Evolutionary conservation across 2,329 filamentous ascomycete species (phyloP).

Genomic region (Ceratocystis alfenasii): DNA sequence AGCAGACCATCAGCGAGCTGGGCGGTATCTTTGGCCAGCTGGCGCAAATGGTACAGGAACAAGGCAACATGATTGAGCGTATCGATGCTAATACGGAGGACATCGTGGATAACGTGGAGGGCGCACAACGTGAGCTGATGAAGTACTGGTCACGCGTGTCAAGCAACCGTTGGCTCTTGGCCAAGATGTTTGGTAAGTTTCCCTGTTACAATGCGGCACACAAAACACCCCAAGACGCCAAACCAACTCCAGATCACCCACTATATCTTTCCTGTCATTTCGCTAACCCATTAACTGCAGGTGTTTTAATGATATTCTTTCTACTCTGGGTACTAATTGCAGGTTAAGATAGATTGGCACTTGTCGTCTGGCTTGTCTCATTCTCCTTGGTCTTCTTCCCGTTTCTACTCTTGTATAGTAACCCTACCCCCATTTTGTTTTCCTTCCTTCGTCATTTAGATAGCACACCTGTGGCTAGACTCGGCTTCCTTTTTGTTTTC

Average conservation of each 20-base stretch:
- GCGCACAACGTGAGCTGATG: conserved; percentile 84
- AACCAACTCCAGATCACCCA: not conserved
- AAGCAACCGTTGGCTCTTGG: conserved; percentile 89
- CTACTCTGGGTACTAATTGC: conserved; percentile 60
- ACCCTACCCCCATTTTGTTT: not conserved
- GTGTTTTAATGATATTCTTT: conserved; percentile 91
- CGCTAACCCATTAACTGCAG: conserved; percentile 35
- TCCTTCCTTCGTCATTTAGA: not conserved
- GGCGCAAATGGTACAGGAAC: conserved; percentile 92
- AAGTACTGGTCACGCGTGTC: conserved; percentile 95
- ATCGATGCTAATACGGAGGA: conserved; percentile 97
- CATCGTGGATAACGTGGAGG: conserved; percentile 96
- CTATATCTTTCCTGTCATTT: not conserved
- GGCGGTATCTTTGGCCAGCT: conserved; percentile 86
- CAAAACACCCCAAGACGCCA: not conserved
- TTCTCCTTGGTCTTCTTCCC: not conserved
- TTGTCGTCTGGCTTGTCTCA: not conserved
- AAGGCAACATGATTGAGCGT: conserved; percentile 93
- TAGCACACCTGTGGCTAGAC: not conserved
- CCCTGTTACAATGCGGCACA: too few relatives aligned
- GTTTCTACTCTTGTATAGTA: not conserved
- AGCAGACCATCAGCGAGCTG: conserved; percentile 85
- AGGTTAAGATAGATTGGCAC: conserved; percentile 30
- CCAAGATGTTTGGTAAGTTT: conserved; percentile 47
- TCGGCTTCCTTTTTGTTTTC: not conserved